Percentiles rank a stretch among this genome's conserved stretches.
These are phyloP conservation scores for Yamadazyma conglobata DNA, from an alignment of 1,139 yeast species.

Conservation along the genomic window DNA sequence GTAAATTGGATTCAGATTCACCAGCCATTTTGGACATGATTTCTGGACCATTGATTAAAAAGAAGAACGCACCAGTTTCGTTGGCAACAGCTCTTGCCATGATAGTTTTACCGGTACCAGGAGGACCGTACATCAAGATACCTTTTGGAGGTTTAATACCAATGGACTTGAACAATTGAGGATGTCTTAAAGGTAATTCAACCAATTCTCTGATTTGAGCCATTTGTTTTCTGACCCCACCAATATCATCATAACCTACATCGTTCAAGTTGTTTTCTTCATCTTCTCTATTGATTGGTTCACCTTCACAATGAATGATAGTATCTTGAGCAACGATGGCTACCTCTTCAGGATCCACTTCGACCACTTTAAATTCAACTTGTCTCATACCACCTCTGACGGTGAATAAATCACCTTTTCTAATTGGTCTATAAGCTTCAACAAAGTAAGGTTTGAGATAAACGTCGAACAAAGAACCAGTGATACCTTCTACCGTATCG, in stretches of 20 bases:
- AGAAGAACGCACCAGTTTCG: conserved; percentile 98
- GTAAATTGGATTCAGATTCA: conserved; percentile 93
- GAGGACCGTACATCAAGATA: conserved; percentile 96
- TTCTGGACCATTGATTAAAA: conserved; percentile 98
- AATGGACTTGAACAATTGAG: conserved; percentile 91
- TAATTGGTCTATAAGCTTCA: conserved; percentile 97
- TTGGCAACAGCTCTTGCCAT: conserved; percentile 99
- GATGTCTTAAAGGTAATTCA: conserved; percentile 94
- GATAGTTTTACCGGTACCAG: conserved; percentile 98
- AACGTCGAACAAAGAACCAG: conserved; percentile 96
- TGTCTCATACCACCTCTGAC: conserved; percentile 99
- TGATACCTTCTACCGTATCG: conserved; percentile 96
- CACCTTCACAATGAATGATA: conserved; percentile 97
- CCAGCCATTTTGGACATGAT: conserved; percentile 99
- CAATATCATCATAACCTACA: conserved; percentile 98
- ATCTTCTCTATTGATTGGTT: conserved; percentile 97
- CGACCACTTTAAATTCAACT: conserved; percentile 97
- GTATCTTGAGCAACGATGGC: conserved; percentile 99
- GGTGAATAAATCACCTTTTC: conserved; percentile 94
- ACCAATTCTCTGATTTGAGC: conserved; percentile 97
- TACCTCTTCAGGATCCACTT: conserved; percentile 94
- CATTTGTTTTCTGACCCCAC: conserved; percentile 98
- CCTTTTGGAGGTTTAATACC: conserved; percentile 99
- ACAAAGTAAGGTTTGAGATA: conserved; percentile 97
- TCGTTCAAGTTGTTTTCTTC: conserved; percentile 95